Evolutionary conservation across 805 yeast genomes (phyloP), one percentile per base, ranked within the genome.

Genomic region (Lipomyces oligophaga): DNA sequence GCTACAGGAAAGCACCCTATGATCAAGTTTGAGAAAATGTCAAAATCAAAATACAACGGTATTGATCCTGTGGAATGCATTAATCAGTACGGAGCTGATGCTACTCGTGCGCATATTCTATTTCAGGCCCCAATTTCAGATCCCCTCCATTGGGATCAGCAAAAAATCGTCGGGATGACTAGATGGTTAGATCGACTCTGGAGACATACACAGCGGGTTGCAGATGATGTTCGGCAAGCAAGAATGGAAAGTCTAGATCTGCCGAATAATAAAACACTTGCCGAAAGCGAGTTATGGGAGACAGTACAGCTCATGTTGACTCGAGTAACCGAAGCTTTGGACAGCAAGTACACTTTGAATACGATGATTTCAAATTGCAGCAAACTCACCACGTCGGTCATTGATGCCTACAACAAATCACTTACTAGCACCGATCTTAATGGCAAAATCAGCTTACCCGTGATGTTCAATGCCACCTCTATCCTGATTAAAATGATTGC

Each of bases 41-140:
- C 97, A 1, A 93, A 93, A 66, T 89, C 97, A 0, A 93, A 93
- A 61, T 81, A 80, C 61, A 93, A 93, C 60, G 98, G 98, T 13
- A 95, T 85, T 2, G 95, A 90, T 61, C 97, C 97, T 0, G 77
- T 72, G 0, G 77, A 75, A 49, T 85, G 90, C 57, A 88, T 93
- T 22, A 61, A 60, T 8, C 71, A 68, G 30, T 85, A 86, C 63
- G 97, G 98, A 2, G 87, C 96, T 1, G 98, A 93, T 69, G 88
- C 96, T 0, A 85, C 90, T 0, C 76, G 97, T 51, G 97, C 97
- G 0, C 96, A 90, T 62, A 79, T 93, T 49, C 66, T 93, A 11
- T 93, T 93, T 70, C 95, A 83, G 60, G 96, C 97, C 0, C 96
- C 97, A 2, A 76, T 90, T 4, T 68, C 75, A 1, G 96, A 88